Evolutionary conservation across 345 rosid species (phyloP).

Genomic region (Lumnitzera racemosa): DNA sequence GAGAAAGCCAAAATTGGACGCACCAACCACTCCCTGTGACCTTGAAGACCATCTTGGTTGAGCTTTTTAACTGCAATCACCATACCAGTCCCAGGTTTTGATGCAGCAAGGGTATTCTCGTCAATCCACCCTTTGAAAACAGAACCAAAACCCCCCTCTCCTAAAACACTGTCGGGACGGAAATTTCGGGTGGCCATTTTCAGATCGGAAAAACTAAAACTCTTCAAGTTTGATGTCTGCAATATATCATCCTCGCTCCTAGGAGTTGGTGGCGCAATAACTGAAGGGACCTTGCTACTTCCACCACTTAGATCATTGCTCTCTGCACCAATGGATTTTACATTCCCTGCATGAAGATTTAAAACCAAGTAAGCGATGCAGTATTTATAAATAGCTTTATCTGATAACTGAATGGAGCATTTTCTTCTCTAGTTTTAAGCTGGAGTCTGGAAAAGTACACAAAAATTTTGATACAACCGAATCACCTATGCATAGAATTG

Average conservation of each 20-base stretch:
- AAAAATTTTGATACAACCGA: no score
- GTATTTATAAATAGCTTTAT: constrained; percentile 1
- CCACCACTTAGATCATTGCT: constrained; percentile 31
- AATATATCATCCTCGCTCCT: constrained; percentile 66
- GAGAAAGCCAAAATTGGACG: constrained; percentile 23
- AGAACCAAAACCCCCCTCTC: constrained; percentile 82
- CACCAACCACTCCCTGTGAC: constrained; percentile 80
- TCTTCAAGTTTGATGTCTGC: constrained; percentile 51
- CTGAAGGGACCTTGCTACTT: constrained; percentile 34
- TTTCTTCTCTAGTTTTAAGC: neutral
- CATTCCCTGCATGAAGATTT: constrained; percentile 34
- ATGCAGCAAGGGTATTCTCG: constrained; percentile 39
- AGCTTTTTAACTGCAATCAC: constrained; percentile 73
- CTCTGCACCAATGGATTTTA: constrained; percentile 37
- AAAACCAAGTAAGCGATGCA: neutral
- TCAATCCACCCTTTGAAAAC: constrained; percentile 79
- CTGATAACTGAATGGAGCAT: neutral
- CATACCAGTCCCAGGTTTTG: constrained; percentile 68
- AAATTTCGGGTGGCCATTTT: constrained; percentile 60
- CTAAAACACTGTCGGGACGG: constrained; percentile 61
- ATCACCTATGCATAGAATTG: no score
- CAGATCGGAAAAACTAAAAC: constrained; percentile 40
- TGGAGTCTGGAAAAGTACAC: no score
- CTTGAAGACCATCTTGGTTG: constrained; percentile 56
- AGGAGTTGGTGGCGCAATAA: constrained; percentile 40